These are phyloP conservation scores for Cystoderma amianthinum DNA, from an alignment of 768 basidiomycete genomes.

Conservation along the genomic window DNA sequence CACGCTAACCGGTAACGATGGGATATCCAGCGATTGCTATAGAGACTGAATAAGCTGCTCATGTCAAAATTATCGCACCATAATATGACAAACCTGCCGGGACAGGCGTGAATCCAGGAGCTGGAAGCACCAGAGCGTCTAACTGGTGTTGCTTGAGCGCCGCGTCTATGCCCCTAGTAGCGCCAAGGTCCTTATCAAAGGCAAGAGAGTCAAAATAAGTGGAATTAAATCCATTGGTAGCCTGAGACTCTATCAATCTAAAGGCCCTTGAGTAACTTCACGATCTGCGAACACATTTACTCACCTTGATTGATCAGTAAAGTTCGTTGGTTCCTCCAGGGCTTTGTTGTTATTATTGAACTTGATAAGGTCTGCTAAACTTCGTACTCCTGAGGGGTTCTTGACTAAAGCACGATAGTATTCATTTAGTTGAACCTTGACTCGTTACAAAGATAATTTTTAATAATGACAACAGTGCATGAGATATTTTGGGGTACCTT, in stretches of 20 bases:
- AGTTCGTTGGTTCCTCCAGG: slow-evolving; percentile 37
- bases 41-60: neutral
- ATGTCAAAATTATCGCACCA: neutral
- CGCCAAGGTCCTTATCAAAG: slow-evolving; percentile 38
- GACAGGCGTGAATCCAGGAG: slow-evolving; percentile 27
- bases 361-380: slow-evolving; percentile 47
- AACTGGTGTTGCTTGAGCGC: slow-evolving; percentile 36
- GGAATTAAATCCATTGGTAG: slow-evolving; percentile 32
- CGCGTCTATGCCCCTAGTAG: slow-evolving; percentile 47
- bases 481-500: slow-evolving; percentile 30
- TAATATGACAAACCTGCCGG: slow-evolving; percentile 24
- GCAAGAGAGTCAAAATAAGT: slow-evolving; percentile 37
- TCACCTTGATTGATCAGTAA: slow-evolving; percentile 28
- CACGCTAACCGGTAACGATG: slow-evolving; percentile 52
- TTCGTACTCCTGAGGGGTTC: slow-evolving; percentile 51
- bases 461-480: no score
- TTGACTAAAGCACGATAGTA: slow-evolving; percentile 39
- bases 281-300: no score
- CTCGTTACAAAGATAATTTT: no score
- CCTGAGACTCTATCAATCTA: slow-evolving; percentile 31
- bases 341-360: slow-evolving; percentile 48
- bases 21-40: slow-evolving; percentile 61
- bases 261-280: no score
- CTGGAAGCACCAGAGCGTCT: slow-evolving; percentile 47
- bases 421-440: slow-evolving; percentile 49